phyloP scores from a whole-genome alignment of 106 monocot species.

The Apostasia ramifera region DNA sequence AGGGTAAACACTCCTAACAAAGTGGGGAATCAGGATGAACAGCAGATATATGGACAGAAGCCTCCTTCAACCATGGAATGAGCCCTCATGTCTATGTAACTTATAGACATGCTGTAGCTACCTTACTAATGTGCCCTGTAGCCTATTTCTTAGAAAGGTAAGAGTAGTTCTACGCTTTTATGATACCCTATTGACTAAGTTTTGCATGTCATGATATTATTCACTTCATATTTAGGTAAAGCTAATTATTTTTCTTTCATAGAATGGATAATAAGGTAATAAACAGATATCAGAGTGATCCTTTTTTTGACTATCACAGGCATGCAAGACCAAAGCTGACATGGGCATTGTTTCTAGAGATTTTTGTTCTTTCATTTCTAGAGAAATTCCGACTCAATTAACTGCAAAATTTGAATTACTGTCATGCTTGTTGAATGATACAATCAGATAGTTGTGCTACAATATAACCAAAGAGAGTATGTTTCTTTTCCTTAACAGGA shows the following conservation, averaged over 20 bases:
- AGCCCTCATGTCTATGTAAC: slow-evolving; percentile 75
- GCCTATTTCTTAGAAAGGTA: slow-evolving; percentile 91
- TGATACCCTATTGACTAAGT: too few species aligned
- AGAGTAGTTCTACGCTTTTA: background rate
- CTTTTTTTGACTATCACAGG: slow-evolving; percentile 21
- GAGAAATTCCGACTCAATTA: slow-evolving; percentile 32
- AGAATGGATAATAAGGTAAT: background rate
- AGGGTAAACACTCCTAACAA: too few species aligned
- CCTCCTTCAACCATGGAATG: slow-evolving; percentile 72
- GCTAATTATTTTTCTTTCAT: too few species aligned
- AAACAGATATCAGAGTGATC: background rate
- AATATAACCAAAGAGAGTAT: too few species aligned
- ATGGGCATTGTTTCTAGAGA: slow-evolving; percentile 71
- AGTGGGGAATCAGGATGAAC: too few species aligned
- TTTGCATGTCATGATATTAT: background rate
- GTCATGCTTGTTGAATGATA: too few species aligned
- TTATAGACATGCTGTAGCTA: slow-evolving; percentile 55
- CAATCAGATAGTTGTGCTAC: too few species aligned
- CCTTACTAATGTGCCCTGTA: slow-evolving; percentile 51
- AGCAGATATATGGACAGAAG: too few species aligned
- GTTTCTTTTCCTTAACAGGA: slow-evolving; percentile 38
- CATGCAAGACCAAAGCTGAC: slow-evolving; percentile 80
- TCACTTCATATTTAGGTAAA: too few species aligned
- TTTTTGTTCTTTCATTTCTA: slow-evolving; percentile 71
- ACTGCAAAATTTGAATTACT: too few species aligned